Evolutionary conservation across 495 filamentous ascomycete genomes (phyloP), one percentile per base, ranked within the genome.

Genomic region (Trichoderma virens): DNA sequence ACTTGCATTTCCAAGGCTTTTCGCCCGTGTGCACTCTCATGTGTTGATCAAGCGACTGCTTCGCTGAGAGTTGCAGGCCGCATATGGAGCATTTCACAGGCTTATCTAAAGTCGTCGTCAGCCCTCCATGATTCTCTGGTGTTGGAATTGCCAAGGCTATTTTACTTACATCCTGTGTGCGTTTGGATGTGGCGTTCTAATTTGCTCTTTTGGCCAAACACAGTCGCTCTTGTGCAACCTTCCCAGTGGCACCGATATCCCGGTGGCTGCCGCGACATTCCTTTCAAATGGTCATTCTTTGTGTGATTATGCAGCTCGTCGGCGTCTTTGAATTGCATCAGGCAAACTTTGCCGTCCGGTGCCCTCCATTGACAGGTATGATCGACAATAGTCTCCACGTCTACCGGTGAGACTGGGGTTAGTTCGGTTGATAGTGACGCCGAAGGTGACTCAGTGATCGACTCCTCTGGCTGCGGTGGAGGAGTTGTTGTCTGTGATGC

Each of bases 121-220:
- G 64, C 45, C 23, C 34, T 51, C 30, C 23, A 38, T 4, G 18
- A 8, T 2, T 38, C 3, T 20, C 0, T 16, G 14, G 59, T 35
- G n/a, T 43, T 11, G 28, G 14, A 45, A 25, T 59, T 38, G 64
- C 47, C 39, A 60, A 39, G 16, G 5, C n/a, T 3, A 59, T 34
- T 39, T 23, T 3, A 75, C 85, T 78, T 77, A 86, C 85, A 83
- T 47, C 77, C 80, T 43, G 84, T 85, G 69, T 88, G 85, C 0
- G 83, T 85, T 47, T 85, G 80, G 70, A 87, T 80, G 69, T 88
- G 85, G 27, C 85, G 77, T 64, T 84, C 80, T 20, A 88, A 78
- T 69, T 88, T 88, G 66, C 83, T 84, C 62, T 78, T 75, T 66
- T 84, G 81, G 45, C 77, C 73, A 70, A 87, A 83, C 62, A 79